Percentiles rank a stretch among this genome's conserved stretches.
Evolutionary conservation across 176 grass and related monocot species (phyloP).

Genomic region (Stipa capillata): DNA sequence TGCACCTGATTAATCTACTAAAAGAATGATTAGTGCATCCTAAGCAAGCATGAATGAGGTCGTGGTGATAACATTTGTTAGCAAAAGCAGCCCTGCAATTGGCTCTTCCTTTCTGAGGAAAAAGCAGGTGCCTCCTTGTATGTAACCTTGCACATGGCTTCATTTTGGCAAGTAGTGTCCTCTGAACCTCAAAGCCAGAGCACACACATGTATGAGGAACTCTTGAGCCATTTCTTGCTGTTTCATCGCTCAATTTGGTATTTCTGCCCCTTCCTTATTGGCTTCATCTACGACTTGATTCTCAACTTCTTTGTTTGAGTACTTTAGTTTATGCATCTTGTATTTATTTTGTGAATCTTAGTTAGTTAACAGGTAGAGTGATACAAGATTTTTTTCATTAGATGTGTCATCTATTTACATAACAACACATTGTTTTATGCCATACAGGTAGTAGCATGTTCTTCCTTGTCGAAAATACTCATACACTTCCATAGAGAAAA

Average conservation of each 20-base stretch:
- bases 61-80: constrained; percentile 38
- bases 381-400: background rate
- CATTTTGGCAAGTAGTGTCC: constrained; percentile 6
- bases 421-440: background rate
- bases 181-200: constrained; percentile 10
- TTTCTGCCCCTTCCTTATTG: background rate
- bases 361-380: background rate
- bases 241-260: background rate
- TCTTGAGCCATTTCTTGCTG: constrained; percentile 4
- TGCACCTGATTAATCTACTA: constrained; percentile 29
- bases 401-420: background rate
- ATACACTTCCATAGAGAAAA: background rate
- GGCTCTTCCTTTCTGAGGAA: constrained; percentile 7
- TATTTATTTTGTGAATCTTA: background rate
- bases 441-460: background rate
- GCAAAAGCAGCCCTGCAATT: constrained; percentile 35
- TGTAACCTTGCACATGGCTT: constrained; percentile 8
- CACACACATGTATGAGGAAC: background rate
- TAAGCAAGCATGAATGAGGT: constrained; percentile 30
- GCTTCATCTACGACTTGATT: constrained; percentile 1
- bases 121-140: constrained; percentile 17
- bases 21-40: constrained; percentile 36
- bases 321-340: background rate
- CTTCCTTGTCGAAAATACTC: background rate
- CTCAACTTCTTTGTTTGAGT: background rate